Evolutionary conservation across 352 stramenopile genomes (phyloP), one percentile per base, ranked within the genome.

Genomic region (Globisporangium mamillatum): DNA sequence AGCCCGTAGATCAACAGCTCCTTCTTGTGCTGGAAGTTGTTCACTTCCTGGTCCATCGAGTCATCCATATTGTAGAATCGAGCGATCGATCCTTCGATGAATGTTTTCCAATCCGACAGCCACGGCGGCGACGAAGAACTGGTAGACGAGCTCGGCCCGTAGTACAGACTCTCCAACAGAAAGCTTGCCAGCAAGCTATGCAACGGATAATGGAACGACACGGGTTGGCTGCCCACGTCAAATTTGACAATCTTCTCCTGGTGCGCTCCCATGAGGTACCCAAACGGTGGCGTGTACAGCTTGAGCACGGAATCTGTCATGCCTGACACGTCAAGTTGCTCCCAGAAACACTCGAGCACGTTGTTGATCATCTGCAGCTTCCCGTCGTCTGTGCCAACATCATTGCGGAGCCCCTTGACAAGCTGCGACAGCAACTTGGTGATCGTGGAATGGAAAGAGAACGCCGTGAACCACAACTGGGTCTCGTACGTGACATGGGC

Each of bases 401-500:
- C 76, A 55, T 89, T 82, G 18, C 84, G 86, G 29, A 93, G 55
- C 0, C 82, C 82, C 64, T 89, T 92, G 7, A 80, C 79, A 9
- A 92, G 73, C 7, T 88, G 79, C 2, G 81, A 84, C 20, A 86
- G 52, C 22, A 92, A 73, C 52, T 88, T 88, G 44, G 80, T 92
- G 50, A 90, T 75, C 48, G 82, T 86, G 8, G 82, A 85, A 52
- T 92, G 86, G 62, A 99, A 89, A 24, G 88, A 90, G 80, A 98
- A 98, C 0, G 97, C 95, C 7, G 91, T 90, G 38, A 98, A 77
- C 95, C 95, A 99, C 41, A 90, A 75, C 64, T 95, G 89, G 5
- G 94, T 95, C 77, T 99, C 95, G 67, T 96, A 99, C 66, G 98
- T 97, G 18, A 99, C 93, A 70, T 99, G 95, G 3, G 82, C 77